phyloP scores from a whole-genome alignment of 192 early-diverging fungal genomes.

The Backusella sp. region DNA sequence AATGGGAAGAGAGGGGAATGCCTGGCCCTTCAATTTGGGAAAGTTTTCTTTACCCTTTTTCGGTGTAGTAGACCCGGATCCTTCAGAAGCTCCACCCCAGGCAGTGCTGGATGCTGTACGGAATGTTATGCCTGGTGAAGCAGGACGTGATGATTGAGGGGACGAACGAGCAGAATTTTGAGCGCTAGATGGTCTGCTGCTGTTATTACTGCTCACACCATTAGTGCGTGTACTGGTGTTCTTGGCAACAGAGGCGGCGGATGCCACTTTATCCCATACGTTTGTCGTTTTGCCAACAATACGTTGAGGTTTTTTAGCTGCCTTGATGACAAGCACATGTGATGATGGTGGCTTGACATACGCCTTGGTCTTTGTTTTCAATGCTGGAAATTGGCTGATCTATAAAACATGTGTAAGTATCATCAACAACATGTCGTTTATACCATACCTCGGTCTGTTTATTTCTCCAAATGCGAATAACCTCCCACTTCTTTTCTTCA shows the following conservation, averaged over 20 bases:
- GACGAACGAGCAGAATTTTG: constrained; percentile 24
- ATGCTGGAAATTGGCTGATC: constrained; percentile 23
- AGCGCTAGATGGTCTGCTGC: constrained; percentile 13
- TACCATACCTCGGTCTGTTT: constrained; percentile 51
- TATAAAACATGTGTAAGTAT: background rate
- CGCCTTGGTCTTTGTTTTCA: background rate
- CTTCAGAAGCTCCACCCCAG: constrained; percentile 20
- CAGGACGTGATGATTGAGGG: background rate
- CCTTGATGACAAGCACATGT: constrained; percentile 74
- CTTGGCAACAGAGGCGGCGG: constrained; percentile 29
- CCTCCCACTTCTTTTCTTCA: constrained; percentile 52
- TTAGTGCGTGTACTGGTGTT: background rate
- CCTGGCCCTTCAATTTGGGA: background rate
- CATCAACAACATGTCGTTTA: background rate
- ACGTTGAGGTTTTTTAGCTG: constrained; percentile 19
- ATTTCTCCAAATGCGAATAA: constrained; percentile 68
- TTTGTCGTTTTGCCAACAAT: constrained; percentile 32
- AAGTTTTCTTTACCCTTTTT: constrained; percentile 3
- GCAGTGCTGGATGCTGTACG: constrained; percentile 11
- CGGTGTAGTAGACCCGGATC: background rate
- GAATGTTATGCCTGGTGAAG: constrained; percentile 14
- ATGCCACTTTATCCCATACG: constrained; percentile 47
- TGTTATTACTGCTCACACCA: background rate
- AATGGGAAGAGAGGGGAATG: constrained; percentile 35
- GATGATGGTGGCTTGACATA: constrained; percentile 39